Evolutionary conservation across 495 filamentous ascomycete species (phyloP), one percentile per base, ranked within the genome.

Genomic region (Xylaria nigripes): DNA sequence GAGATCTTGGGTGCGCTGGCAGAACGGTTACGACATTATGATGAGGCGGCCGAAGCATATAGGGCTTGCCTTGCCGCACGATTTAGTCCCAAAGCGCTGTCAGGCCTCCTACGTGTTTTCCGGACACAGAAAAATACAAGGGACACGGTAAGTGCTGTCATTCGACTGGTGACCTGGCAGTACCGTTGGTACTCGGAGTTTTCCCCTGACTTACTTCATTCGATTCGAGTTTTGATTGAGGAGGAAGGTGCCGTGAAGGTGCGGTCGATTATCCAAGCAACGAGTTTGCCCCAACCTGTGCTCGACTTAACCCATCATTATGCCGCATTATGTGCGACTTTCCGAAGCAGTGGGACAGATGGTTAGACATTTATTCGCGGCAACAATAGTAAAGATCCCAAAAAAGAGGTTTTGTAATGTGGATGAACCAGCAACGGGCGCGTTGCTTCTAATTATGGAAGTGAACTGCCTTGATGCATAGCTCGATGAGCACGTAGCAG

Each of bases 141-240:
- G 50, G 83, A 84, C 27, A 87, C 86, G 56, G 75, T 97, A 24
- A 84, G 82, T 36, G 82, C 85, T 9, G 75, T 96, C 49, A 96
- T 97, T 51, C 76, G 89, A 40, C 71, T 97, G 46, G 88, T 96
- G 30, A 87, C 92, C 4, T 98, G 93, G 93, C 92, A 98, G 73
- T 97, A 96, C 70, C 82, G 93, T 56, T 96, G 93, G 93, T 98
- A 97, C 72, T 95, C 90, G 23, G 94, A 98, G 86, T 98, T 97
- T 70, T 96, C 90, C 16, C 94, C 93, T 10, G 81, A 87, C 47
- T 77, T 98, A 16, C 80, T 97, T 23, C 86, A 80, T 66, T 81
- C 89, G 8, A 84, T 97, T 50, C 85, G 93, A 57, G 91, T 86
- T 58, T 76, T 97, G 57, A 97, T 98, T 67, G 93, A 96, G 67